Percentiles rank a stretch among this genome's conserved stretches.
Conservation (phyloP, 2,329 filamentous ascomycete species). For the Fusarium sp. region DNA sequence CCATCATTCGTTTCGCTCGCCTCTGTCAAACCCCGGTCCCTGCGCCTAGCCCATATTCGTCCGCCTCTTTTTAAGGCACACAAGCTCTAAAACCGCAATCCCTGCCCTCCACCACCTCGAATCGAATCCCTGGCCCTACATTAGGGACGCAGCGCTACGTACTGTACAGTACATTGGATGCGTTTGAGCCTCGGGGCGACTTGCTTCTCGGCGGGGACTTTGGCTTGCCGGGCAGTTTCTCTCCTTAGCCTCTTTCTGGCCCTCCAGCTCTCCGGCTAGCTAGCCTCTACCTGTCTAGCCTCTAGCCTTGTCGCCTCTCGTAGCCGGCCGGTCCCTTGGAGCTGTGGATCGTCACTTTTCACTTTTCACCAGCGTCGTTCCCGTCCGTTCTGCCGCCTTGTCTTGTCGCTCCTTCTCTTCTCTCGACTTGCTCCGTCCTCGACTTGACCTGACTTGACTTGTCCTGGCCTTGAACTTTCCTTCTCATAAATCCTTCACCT, state of each 20-base stretch:
- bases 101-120: constrained; percentile 15
- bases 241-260: constrained; percentile 29
- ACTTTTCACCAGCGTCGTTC: constrained; percentile 39
- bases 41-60: constrained; percentile 21
- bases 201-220: constrained; percentile 2
- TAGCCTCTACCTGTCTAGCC: background rate
- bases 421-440: constrained; percentile 22
- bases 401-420: constrained; percentile 4
- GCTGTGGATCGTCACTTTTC: constrained; percentile 46
- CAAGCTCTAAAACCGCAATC: constrained; percentile 1
- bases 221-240: background rate
- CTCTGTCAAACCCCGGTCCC: constrained; percentile 20
- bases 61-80: constrained; percentile 12
- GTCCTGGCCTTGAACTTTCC: constrained; percentile 1
- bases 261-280: constrained; percentile 23
- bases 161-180: background rate
- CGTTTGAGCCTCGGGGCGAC: constrained; percentile 25
- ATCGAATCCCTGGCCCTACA: background rate
- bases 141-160: background rate
- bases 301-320: constrained; percentile 30
- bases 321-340: constrained; percentile 26
- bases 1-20: background rate
- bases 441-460: background rate
- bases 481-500: constrained; percentile 19
- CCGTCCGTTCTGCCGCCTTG: constrained; percentile 12